Conservation (phyloP, 176 grass and related monocot genomes). For the Triticum timopheevii region DNA sequence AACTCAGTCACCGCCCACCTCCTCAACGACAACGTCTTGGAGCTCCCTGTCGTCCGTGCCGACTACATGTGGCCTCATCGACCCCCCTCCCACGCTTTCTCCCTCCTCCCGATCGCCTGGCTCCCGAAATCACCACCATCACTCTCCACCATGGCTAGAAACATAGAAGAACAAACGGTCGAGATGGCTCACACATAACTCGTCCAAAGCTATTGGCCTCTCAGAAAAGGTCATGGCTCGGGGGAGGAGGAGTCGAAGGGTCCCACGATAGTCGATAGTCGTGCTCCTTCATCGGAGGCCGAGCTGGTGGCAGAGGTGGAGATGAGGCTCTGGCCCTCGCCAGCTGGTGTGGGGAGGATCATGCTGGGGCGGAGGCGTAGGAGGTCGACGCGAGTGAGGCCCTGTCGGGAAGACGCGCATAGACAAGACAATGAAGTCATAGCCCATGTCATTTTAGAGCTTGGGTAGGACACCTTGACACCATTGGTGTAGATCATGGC, state of each 20-base stretch:
- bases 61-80: too few species aligned
- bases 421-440: conserved; percentile 56
- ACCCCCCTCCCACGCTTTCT: too few species aligned
- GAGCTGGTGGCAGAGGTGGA: conserved; percentile 22
- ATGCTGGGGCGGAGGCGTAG: conserved; percentile 35
- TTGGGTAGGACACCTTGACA: conserved; percentile 54
- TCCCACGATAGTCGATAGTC: conserved; percentile 16
- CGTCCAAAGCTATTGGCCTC: neutral
- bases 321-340: conserved; percentile 48
- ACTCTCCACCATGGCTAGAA: neutral
- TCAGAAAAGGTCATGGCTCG: neutral
- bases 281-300: conserved; percentile 40
- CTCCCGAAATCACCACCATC: too few species aligned
- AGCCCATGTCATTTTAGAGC: conserved; percentile 67
- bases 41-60: too few species aligned
- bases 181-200: conserved; percentile 27
- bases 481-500: conserved; percentile 52
- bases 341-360: conserved; percentile 40
- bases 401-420: conserved; percentile 53
- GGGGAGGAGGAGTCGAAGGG: conserved; percentile 12
- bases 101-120: too few species aligned
- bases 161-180: neutral
- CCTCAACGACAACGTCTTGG: too few species aligned
- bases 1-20: too few species aligned
- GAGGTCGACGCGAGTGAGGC: neutral